phyloP scores from a whole-genome alignment of 2,329 filamentous ascomycete genomes.

The Alternaria conjuncta region DNA sequence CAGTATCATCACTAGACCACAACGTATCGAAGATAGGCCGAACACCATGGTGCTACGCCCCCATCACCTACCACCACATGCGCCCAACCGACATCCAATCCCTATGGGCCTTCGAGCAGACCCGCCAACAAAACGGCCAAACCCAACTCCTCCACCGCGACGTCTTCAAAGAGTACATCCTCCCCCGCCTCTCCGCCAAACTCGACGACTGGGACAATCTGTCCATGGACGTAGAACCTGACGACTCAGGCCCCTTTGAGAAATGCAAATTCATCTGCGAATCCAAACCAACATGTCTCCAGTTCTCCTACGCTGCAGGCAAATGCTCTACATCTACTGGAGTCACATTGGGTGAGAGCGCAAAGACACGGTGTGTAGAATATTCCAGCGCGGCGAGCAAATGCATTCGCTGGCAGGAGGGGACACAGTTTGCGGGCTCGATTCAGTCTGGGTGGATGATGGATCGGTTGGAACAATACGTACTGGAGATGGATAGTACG shows the following conservation, averaged over 20 bases:
- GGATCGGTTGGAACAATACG: neutral
- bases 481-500: neutral
- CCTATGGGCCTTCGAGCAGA: slow-evolving; percentile 55
- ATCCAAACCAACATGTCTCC: neutral
- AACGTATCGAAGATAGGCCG: slow-evolving; percentile 24
- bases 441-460: slow-evolving; percentile 10
- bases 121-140: neutral
- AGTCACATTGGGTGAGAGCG: neutral
- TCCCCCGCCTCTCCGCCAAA: neutral
- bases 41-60: slow-evolving; percentile 58
- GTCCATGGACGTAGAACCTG: neutral
- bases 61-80: slow-evolving; percentile 58
- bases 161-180: slow-evolving; percentile 14
- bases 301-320: slow-evolving; percentile 3
- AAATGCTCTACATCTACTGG: neutral
- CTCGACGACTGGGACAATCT: slow-evolving; percentile 5
- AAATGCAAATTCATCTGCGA: neutral
- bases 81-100: slow-evolving; percentile 49
- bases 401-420: neutral
- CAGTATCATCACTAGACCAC: slow-evolving; percentile 30
- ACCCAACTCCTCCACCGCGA: slow-evolving; percentile 3
- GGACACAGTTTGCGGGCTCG: neutral
- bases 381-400: slow-evolving; percentile 1
- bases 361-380: slow-evolving; percentile 1
- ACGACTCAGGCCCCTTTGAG: neutral